phyloP scores from a whole-genome alignment of 495 filamentous ascomycete genomes.

The Copromyces sp. region DNA sequence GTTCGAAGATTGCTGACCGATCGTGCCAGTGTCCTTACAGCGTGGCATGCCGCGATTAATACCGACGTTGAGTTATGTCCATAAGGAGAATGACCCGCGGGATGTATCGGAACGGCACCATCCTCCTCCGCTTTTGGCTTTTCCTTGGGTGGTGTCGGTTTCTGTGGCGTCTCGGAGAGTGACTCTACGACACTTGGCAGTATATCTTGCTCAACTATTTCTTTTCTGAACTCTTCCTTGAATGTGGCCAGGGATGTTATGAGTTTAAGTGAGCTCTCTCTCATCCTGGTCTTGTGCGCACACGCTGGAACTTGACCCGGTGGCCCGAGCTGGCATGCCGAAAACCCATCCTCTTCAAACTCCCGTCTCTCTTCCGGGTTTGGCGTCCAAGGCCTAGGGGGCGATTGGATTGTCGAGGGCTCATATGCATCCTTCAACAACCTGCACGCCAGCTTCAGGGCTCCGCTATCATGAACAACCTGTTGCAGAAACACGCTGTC shows the following conservation, averaged over 20 bases:
- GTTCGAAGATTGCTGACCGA: slow-evolving; percentile 78
- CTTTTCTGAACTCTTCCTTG: slow-evolving; percentile 78
- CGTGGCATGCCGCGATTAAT: slow-evolving; percentile 76
- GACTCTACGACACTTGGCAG: slow-evolving; percentile 77
- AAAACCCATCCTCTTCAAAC: slow-evolving; percentile 10
- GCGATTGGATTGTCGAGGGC: slow-evolving; percentile 29
- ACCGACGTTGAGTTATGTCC: slow-evolving; percentile 48
- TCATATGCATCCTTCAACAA: slow-evolving; percentile 62
- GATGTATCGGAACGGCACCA: not conserved
- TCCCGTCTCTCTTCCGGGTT: slow-evolving; percentile 13
- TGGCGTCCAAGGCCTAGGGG: slow-evolving; percentile 34
- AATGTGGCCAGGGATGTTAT: slow-evolving; percentile 67
- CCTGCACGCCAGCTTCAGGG: slow-evolving; percentile 60
- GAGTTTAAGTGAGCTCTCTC: slow-evolving; percentile 69
- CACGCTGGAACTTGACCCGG: slow-evolving; percentile 52
- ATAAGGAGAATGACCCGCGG: slow-evolving; percentile 13
- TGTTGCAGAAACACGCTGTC: slow-evolving; percentile 69
- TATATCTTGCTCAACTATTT: slow-evolving; percentile 69
- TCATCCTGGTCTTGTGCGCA: slow-evolving; percentile 63
- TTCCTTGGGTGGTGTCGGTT: slow-evolving; percentile 21
- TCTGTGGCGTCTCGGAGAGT: slow-evolving; percentile 48
- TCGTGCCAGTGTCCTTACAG: slow-evolving; percentile 64
- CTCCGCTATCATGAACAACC: slow-evolving; percentile 68
- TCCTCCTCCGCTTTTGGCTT: slow-evolving; percentile 9
- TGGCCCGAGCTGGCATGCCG: slow-evolving; percentile 42